phyloP scores from a whole-genome alignment of 2,329 filamentous ascomycete species.

The Cladophialophora yegresii region DNA sequence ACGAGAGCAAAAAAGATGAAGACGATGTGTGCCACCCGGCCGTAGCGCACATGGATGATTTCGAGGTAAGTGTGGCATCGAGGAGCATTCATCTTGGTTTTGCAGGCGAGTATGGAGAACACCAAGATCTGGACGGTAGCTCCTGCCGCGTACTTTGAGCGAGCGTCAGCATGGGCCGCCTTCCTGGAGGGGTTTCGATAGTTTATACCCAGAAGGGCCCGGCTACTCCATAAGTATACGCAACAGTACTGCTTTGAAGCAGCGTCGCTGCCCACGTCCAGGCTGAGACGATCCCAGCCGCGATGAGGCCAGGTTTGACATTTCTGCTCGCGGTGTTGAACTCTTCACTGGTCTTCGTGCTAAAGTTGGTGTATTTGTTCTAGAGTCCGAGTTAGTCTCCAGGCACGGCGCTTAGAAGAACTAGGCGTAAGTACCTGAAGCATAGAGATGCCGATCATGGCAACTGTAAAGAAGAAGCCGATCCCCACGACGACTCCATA shows the following conservation, averaged over 20 bases:
- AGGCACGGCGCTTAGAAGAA: neutral
- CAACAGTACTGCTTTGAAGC: slow-evolving; percentile 73
- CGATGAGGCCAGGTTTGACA: slow-evolving; percentile 84
- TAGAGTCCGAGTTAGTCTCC: neutral
- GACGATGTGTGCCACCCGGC: slow-evolving; percentile 69
- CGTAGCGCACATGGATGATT: slow-evolving; percentile 78
- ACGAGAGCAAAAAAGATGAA: slow-evolving; percentile 80
- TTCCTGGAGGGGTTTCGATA: neutral
- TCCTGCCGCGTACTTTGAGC: slow-evolving; percentile 66
- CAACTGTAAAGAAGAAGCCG: slow-evolving; percentile 48
- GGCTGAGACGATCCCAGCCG: slow-evolving; percentile 74
- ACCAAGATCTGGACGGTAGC: slow-evolving; percentile 83
- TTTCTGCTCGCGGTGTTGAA: slow-evolving; percentile 85
- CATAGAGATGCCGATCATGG: slow-evolving; percentile 49
- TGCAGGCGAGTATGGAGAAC: slow-evolving; percentile 74
- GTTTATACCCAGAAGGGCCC: slow-evolving; percentile 59
- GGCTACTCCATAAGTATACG: slow-evolving; percentile 72
- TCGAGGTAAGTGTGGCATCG: slow-evolving; percentile 65
- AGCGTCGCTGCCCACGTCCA: slow-evolving; percentile 68
- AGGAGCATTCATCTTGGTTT: slow-evolving; percentile 33
- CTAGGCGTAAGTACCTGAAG: slow-evolving; percentile 39
- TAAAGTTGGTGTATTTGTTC: slow-evolving; percentile 30
- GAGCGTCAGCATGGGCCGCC: slow-evolving; percentile 44
- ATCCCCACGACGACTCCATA: slow-evolving; percentile 57
- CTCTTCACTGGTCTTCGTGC: slow-evolving; percentile 86